Evolutionary conservation across 768 basidiomycete genomes (phyloP).

Genomic region (Tremella fuciformis): DNA sequence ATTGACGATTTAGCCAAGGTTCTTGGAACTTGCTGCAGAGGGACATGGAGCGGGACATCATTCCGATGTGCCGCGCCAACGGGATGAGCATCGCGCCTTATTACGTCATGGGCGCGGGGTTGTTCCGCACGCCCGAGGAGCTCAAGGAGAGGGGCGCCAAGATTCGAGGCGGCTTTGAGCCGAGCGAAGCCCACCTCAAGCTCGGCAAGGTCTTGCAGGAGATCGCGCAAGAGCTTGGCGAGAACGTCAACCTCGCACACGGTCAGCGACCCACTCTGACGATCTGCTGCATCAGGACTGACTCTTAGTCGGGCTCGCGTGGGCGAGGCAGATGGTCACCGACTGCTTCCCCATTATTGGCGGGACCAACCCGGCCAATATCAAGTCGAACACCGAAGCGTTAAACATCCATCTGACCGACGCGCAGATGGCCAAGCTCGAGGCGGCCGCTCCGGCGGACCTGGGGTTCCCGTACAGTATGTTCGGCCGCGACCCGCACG

Average conservation of each 20-base stretch:
- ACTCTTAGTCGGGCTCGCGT: constrained; percentile 40
- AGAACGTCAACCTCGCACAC: constrained; percentile 21
- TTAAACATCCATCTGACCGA: constrained; percentile 34
- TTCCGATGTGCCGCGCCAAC: constrained; percentile 52
- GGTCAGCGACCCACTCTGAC: constrained; percentile 10
- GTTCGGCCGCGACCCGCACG: constrained; percentile 23
- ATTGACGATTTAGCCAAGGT: constrained; percentile 38
- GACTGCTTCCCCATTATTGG: constrained; percentile 46
- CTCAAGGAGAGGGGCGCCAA: constrained; percentile 24
- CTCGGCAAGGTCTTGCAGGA: constrained; percentile 32
- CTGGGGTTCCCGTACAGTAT: constrained; percentile 25
- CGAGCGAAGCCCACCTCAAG: constrained; percentile 21
- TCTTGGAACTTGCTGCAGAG: constrained; percentile 43
- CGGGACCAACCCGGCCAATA: constrained; percentile 37
- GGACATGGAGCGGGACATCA: constrained; percentile 60
- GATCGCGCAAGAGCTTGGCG: constrained; percentile 41
- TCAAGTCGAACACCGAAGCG: constrained; percentile 21
- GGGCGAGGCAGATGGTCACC: constrained; percentile 32
- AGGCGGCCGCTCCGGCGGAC: constrained; percentile 31
- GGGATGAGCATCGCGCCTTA: constrained; percentile 26
- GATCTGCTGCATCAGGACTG: background rate
- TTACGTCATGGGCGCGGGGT: constrained; percentile 54
- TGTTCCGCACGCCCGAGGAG: constrained; percentile 40
- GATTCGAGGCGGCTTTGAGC: constrained; percentile 19
- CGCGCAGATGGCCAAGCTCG: constrained; percentile 39